These are phyloP conservation scores for Rhizophora apiculata DNA, from an alignment of 345 rosid species.

Conservation along the genomic window DNA sequence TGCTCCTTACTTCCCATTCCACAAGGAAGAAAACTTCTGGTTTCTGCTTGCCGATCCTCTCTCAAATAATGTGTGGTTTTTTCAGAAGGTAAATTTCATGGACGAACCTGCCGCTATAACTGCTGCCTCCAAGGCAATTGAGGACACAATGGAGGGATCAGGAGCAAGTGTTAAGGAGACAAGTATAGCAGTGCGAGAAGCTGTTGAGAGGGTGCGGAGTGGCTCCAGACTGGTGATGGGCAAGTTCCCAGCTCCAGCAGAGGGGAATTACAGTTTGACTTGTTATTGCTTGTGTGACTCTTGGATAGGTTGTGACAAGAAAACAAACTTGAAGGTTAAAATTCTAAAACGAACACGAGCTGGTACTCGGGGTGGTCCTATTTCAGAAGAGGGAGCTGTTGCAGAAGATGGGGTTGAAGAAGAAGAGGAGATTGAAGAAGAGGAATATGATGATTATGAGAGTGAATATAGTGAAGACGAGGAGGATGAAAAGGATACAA, in stretches of 20 bases:
- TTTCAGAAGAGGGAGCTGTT: conserved; percentile 63
- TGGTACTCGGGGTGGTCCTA: conserved; percentile 60
- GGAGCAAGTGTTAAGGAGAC: conserved; percentile 82
- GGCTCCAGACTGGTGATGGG: conserved; percentile 92
- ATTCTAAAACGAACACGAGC: conserved; percentile 82
- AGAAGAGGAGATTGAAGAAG: conserved; percentile 89
- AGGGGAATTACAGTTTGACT: conserved; percentile 82
- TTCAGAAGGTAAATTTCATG: conserved; percentile 89
- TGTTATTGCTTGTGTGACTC: conserved; percentile 89
- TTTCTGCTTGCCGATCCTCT: conserved; percentile 72
- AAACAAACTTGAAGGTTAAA: conserved; percentile 64
- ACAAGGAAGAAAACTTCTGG: conserved; percentile 97
- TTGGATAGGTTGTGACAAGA: conserved; percentile 92
- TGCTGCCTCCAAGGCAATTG: conserved; percentile 83
- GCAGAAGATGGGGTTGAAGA: conserved; percentile 88
- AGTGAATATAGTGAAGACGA: conserved; percentile 96
- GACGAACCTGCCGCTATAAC: conserved; percentile 78
- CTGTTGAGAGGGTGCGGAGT: conserved; percentile 70
- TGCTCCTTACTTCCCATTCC: conserved; percentile 76
- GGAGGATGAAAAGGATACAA: conserved; percentile 59
- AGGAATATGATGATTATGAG: conserved; percentile 85
- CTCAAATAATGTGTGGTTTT: conserved; percentile 88
- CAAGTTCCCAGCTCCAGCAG: conserved; percentile 77
- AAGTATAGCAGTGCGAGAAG: conserved; percentile 54
- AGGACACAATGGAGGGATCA: conserved; percentile 89